Conservation (phyloP, 768 basidiomycete species). For the Kwoniella europaea region DNA sequence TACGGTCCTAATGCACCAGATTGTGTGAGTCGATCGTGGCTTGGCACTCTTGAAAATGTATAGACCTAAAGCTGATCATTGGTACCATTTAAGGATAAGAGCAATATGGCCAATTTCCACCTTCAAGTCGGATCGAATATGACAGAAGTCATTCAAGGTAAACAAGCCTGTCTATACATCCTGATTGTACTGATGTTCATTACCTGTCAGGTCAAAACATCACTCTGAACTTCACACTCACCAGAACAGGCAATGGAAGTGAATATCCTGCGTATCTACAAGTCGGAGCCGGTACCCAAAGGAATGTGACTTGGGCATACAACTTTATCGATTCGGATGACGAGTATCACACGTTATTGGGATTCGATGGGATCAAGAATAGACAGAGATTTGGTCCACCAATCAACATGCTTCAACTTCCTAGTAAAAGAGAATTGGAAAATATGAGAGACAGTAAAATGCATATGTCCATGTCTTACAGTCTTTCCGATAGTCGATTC, state of each 20-base stretch:
- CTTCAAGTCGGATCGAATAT: conserved; percentile 18
- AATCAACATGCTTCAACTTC: conserved; percentile 8
- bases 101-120: conserved; percentile 26
- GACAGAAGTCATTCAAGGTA: conserved; percentile 13
- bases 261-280: conserved; percentile 33
- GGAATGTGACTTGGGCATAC: conserved; percentile 23
- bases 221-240: conserved; percentile 29
- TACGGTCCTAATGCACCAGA: conserved; percentile 1
- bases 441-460: background rate
- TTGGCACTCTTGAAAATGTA: background rate
- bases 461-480: conserved; percentile 3
- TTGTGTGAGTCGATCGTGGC: conserved; percentile 22
- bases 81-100: too few species aligned
- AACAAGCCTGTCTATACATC: background rate
- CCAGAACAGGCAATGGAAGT: conserved; percentile 29
- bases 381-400: background rate
- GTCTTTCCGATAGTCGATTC: background rate
- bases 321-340: conserved; percentile 12
- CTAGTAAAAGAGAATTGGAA: conserved; percentile 9
- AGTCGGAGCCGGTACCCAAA: background rate
- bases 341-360: conserved; percentile 2
- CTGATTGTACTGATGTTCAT: background rate
- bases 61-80: conserved; percentile 7
- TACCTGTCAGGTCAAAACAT: conserved; percentile 25
- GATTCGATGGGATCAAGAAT: background rate